A percentile compares a stretch with the other conserved stretches of the same genome.
Evolutionary conservation across 2,329 filamentous ascomycete species (phyloP).

Genomic region (Coniochaeta prunicola): DNA sequence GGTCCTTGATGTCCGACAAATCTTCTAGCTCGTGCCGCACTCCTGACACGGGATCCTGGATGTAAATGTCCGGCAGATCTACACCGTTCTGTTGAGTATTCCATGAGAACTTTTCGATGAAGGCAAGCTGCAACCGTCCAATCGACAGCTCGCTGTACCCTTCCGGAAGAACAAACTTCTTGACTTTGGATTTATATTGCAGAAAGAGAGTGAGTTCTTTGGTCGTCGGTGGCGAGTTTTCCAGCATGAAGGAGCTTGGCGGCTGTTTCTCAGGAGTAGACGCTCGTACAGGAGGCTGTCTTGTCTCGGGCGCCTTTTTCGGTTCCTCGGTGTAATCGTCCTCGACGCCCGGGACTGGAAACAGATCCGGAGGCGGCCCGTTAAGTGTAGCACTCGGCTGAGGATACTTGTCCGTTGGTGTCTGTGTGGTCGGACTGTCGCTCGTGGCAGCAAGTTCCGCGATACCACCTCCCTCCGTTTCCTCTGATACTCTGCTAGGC

Average conservation of each 20-base stretch:
- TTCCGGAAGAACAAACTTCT: conserved; percentile 86
- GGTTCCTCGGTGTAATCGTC: conserved; percentile 15
- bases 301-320: background rate
- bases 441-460: conserved; percentile 19
- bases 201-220: conserved; percentile 92
- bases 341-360: conserved; percentile 26
- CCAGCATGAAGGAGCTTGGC: conserved; percentile 48
- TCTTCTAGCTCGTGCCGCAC: conserved; percentile 97
- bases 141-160: conserved; percentile 80
- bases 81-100: conserved; percentile 91
- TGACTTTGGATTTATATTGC: conserved; percentile 95
- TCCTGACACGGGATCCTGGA: conserved; percentile 90
- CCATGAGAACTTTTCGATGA: conserved; percentile 99
- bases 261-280: conserved; percentile 35
- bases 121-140: conserved; percentile 83
- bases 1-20: conserved; percentile 84
- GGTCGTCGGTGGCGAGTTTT: conserved; percentile 62
- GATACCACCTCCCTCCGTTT: conserved; percentile 25
- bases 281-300: conserved; percentile 4
- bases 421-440: conserved; percentile 44
- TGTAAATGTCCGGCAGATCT: conserved; percentile 94
- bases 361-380: conserved; percentile 45
- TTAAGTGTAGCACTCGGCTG: conserved; percentile 51
- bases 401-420: conserved; percentile 58
- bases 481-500: conserved; percentile 57